Conservation (phyloP, 1,284 basidiomycete species). For the Thelephora terrestris region DNA sequence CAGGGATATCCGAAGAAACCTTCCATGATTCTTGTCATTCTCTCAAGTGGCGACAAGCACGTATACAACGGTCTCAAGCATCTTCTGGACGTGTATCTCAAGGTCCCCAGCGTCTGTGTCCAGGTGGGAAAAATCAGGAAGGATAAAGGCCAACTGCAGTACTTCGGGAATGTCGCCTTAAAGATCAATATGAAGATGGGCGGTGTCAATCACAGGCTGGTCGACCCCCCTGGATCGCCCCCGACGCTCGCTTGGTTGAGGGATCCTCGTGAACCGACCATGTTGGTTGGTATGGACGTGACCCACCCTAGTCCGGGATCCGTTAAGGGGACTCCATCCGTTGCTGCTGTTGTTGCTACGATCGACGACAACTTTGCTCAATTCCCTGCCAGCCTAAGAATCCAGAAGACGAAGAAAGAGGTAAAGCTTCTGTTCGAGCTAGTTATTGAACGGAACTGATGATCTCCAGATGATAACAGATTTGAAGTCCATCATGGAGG, state of each 20-base stretch:
- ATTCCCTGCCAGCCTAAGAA: constrained; percentile 61
- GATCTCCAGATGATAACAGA: constrained; percentile 19
- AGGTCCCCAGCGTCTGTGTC: constrained; percentile 60
- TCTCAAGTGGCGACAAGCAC: constrained; percentile 57
- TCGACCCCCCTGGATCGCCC: constrained; percentile 24
- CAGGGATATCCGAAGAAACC: constrained; percentile 22
- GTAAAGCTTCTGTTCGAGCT: constrained; percentile 25
- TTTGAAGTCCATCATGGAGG: constrained; percentile 22
- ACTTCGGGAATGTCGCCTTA: constrained; percentile 68
- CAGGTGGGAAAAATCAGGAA: constrained; percentile 53
- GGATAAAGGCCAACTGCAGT: constrained; percentile 54
- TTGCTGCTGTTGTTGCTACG: constrained; percentile 74
- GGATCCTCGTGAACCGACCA: constrained; percentile 39
- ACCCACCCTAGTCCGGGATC: constrained; percentile 69
- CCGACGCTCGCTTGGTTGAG: constrained; percentile 45
- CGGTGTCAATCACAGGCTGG: constrained; percentile 59
- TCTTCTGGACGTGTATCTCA: constrained; percentile 54
- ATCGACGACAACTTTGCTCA: constrained; percentile 52
- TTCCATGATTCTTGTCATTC: constrained; percentile 34
- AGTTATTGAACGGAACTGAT: neutral
- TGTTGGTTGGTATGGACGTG: constrained; percentile 78
- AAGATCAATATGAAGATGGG: constrained; percentile 78
- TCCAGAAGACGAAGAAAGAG: constrained; percentile 68
- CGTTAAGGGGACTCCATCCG: constrained; percentile 57
- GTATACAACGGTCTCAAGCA: constrained; percentile 65